A percentile compares a stretch with the other conserved stretches of the same genome.
Evolutionary conservation across 805 yeast genomes (phyloP).

Genomic region (Metschnikowia picachoensis): DNA sequence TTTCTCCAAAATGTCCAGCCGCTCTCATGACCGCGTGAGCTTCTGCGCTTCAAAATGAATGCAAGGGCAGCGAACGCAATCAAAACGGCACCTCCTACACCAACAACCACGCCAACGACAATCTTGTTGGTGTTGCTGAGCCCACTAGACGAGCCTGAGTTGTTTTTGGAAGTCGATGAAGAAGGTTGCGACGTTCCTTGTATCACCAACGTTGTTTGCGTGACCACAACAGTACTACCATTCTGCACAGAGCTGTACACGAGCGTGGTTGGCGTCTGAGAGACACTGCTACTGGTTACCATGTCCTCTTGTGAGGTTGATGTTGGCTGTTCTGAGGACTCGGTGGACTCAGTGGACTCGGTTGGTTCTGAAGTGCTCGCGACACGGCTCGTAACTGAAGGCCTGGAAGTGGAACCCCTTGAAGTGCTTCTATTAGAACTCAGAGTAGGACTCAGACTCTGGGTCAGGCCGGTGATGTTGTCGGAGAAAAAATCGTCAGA

Average conservation of each 20-base stretch:
- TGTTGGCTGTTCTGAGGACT: background rate
- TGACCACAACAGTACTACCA: conserved; percentile 38
- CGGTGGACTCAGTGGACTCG: background rate
- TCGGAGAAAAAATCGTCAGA: no score
- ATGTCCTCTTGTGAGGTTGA: background rate
- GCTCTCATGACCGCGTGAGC: conserved; percentile 22
- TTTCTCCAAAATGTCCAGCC: conserved; percentile 50
- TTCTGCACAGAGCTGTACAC: conserved; percentile 28
- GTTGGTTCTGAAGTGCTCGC: background rate
- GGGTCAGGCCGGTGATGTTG: no score
- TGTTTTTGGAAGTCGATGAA: conserved; percentile 17
- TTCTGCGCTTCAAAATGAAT: conserved; percentile 34
- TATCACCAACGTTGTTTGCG: conserved; percentile 33
- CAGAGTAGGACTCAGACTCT: no score
- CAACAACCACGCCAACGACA: conserved; percentile 46
- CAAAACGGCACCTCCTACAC: conserved; percentile 42
- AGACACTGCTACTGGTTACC: background rate
- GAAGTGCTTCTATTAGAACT: no score
- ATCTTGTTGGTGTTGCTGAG: conserved; percentile 40
- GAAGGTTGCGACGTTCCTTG: conserved; percentile 24
- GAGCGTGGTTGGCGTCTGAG: conserved; percentile 21
- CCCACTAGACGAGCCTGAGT: conserved; percentile 24
- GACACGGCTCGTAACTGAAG: background rate
- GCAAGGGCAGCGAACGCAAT: conserved; percentile 33
- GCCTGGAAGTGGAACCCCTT: background rate